phyloP scores from a whole-genome alignment of 192 early-diverging fungal genomes.

The Dissophora ornata region DNA sequence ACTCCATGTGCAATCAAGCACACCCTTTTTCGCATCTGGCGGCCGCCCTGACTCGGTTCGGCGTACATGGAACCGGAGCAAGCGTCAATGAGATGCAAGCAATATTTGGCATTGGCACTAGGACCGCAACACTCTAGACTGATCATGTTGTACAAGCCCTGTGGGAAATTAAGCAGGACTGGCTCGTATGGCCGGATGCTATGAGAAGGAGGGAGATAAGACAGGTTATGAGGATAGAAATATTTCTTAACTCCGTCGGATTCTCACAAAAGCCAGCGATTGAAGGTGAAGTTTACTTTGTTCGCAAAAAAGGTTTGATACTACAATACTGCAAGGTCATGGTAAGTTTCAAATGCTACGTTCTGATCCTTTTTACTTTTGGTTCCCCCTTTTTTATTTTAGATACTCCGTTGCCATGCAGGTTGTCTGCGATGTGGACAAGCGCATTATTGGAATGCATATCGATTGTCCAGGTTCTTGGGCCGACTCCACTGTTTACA shows the following conservation, averaged over 20 bases:
- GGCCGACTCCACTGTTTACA: conserved; percentile 6
- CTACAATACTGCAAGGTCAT: too few species aligned
- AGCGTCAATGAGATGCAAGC: neutral
- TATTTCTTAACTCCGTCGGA: conserved; percentile 20
- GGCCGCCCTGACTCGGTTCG: conserved; percentile 13
- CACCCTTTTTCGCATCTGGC: conserved; percentile 16
- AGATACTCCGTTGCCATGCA: conserved; percentile 33
- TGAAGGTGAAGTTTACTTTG: conserved; percentile 15
- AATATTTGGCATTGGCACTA: conserved; percentile 8
- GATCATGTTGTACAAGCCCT: conserved; percentile 12
- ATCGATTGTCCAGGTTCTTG: conserved; percentile 19
- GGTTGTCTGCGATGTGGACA: conserved; percentile 29
- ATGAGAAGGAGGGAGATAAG: conserved; percentile 7
- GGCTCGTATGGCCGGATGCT: conserved; percentile 11
- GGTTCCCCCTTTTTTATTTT: too few species aligned
- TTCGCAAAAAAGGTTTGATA: conserved; percentile 18
- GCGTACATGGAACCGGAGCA: conserved; percentile 5
- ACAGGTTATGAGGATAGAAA: conserved; percentile 12
- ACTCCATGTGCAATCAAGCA: neutral
- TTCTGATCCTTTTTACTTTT: too few species aligned
- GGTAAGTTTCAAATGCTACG: neutral
- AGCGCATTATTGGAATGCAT: conserved; percentile 15
- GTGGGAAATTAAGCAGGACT: neutral
- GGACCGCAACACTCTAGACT: conserved; percentile 11
- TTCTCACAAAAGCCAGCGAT: conserved; percentile 14